Evolutionary conservation across 2,329 filamentous ascomycete genomes (phyloP).

Genomic region (Fusarium sp.): DNA sequence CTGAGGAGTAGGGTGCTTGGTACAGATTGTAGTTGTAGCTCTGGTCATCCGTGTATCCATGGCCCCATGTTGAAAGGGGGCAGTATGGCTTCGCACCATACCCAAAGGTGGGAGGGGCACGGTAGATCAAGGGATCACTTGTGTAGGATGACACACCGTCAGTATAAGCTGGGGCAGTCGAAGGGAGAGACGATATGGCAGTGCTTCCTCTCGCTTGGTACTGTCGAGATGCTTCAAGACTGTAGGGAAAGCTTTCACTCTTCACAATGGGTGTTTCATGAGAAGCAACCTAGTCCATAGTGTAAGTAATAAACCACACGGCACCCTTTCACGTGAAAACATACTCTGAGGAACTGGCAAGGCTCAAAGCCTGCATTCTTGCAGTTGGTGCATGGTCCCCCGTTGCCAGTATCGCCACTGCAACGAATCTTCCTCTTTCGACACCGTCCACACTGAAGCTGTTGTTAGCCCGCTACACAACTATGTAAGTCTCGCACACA

Average conservation of each 20-base stretch:
- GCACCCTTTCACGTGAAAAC: conserved; percentile 27
- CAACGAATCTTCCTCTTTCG: conserved; percentile 95
- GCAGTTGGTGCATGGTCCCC: conserved; percentile 86
- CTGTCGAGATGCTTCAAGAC: conserved; percentile 48
- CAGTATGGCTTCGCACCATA: conserved; percentile 46
- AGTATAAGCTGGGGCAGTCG: conserved; percentile 30
- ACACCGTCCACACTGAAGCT: conserved; percentile 82
- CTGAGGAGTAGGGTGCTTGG: conserved; percentile 28
- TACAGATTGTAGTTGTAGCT: conserved; percentile 44
- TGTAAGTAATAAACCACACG: conserved; percentile 1
- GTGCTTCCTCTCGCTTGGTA: conserved; percentile 45
- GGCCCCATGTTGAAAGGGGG: conserved; percentile 40
- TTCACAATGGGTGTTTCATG: conserved; percentile 47
- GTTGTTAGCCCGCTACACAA: conserved; percentile 37
- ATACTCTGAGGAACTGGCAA: conserved; percentile 86
- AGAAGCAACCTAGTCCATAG: conserved; percentile 47
- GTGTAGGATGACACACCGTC: conserved; percentile 34
- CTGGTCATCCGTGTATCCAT: conserved; percentile 45
- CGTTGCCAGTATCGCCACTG: conserved; percentile 83
- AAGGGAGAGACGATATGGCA: conserved; percentile 19
- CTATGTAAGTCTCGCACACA: conserved; percentile 43
- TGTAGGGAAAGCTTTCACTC: conserved; percentile 46
- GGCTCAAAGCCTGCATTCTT: conserved; percentile 75
- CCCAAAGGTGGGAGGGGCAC: conserved; percentile 34
- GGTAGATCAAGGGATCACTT: conserved; percentile 37